Base-by-base conservation (phyloP, 2,329 filamentous ascomycete genomes). In the Cytospora piceicola region DNA sequence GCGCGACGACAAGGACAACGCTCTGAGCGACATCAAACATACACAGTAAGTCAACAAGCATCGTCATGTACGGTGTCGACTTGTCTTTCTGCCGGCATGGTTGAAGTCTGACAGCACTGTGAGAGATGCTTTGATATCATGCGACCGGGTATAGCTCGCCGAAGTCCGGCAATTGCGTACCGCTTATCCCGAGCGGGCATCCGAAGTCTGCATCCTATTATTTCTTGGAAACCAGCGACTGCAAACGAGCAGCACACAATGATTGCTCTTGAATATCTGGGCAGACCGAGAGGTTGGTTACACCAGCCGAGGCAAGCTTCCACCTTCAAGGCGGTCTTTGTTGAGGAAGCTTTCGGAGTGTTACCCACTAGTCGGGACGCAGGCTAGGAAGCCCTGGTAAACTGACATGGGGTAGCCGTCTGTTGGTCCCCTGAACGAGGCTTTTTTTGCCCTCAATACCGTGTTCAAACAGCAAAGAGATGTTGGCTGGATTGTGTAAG, bases 1-100 rank as follows among this genome's bases (percentile, higher is more conserved):
- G 46, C 60, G 30, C 60, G 60, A 36, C 22, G 52, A 62, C 60
- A 62, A 30, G 52, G 52, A 34, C 60, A 56, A 24, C 51, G 60
- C 60, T 34, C 53, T 51, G 39, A 12, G 5, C 46, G 11, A 49
- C 1, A 14, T 24, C 46, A 42, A 9, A 20, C n/a, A 49, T 14
- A 29, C 27, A 29, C 15, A 7, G 17, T 42, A n/a, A 5, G 46
- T 49, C 46, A 20, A 24, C n/a, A 24, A 57, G 29, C 39, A 20
- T 7, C 3, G 29, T 30, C 56, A 36, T 57, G 46, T 63, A 36
- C 54, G 30, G 32, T 56, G 36, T 24, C 36, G 20, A 34, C 52
- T 17, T 17, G 17, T 5, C 27, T 9, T 24, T 24, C n/a, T 22
- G n/a, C 46, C 42, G 24, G 42, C n/a, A 49, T 17, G 42, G 7